These are phyloP conservation scores for Termitomyces sp. DNA, from an alignment of 768 basidiomycete genomes.

Conservation along the genomic window DNA sequence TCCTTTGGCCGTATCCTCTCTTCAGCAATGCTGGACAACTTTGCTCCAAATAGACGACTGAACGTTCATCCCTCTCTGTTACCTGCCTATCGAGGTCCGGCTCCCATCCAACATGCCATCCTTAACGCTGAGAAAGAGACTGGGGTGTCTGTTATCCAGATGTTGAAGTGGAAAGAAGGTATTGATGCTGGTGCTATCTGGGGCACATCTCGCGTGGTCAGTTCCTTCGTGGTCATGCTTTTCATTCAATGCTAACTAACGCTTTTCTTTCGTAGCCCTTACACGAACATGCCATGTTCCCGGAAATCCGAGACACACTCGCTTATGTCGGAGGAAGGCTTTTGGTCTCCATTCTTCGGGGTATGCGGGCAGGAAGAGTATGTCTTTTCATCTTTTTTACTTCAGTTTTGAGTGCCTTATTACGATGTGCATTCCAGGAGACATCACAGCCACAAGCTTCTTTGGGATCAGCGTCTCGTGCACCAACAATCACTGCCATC, in stretches of 20 bases:
- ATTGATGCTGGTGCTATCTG: conserved; percentile 79
- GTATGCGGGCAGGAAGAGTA: conserved; percentile 54
- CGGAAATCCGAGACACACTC: conserved; percentile 48
- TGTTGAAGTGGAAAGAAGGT: conserved; percentile 61
- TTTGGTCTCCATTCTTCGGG: conserved; percentile 64
- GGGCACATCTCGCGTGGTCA: conserved; percentile 47
- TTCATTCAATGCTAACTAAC: neutral
- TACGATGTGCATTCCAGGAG: conserved; percentile 31
- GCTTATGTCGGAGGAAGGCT: conserved; percentile 62
- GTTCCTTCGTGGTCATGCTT: conserved; percentile 14
- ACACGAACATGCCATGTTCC: conserved; percentile 45
- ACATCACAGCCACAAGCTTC: conserved; percentile 39
- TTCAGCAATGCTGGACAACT: conserved; percentile 49
- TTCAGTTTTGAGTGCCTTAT: neutral
- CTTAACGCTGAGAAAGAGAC: conserved; percentile 61
- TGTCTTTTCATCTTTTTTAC: conserved; percentile 7
- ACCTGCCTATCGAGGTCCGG: conserved; percentile 83
- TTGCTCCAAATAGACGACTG: conserved; percentile 52
- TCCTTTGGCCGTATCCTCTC: conserved; percentile 90
- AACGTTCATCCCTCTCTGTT: conserved; percentile 91
- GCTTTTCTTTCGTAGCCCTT: conserved; percentile 35
- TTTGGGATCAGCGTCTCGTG: conserved; percentile 34
- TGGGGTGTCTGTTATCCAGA: conserved; percentile 78
- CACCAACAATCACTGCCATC: conserved; percentile 50
- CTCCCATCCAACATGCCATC: conserved; percentile 83